A percentile compares a stretch with the other conserved stretches of the same genome.
These are phyloP conservation scores for Miscanthus lutarioriparius DNA, from an alignment of 176 grass and related monocot species.

Conservation along the genomic window DNA sequence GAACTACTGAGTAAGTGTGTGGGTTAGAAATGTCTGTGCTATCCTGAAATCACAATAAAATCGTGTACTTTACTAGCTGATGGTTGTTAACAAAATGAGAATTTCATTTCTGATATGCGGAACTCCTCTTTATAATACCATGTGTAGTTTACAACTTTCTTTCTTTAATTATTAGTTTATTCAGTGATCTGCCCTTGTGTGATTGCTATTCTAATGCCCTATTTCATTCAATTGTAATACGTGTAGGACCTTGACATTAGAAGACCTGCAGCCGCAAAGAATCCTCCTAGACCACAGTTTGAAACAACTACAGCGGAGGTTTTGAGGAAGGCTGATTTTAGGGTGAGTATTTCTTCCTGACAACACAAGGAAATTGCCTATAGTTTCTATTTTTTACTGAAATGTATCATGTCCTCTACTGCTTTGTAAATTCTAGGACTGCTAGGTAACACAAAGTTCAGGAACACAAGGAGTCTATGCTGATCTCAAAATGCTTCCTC, in stretches of 20 bases:
- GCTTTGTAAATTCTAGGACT: slow-evolving; percentile 11
- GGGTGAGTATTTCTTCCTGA: slow-evolving; percentile 49
- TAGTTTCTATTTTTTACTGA: neutral
- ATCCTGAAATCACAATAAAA: neutral
- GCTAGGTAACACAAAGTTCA: neutral
- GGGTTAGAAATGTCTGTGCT: neutral
- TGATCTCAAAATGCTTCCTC: neutral
- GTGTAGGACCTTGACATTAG: slow-evolving; percentile 86
- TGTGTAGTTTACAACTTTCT: neutral
- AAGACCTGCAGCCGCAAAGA: slow-evolving; percentile 56
- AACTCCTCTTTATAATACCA: neutral
- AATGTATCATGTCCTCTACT: neutral
- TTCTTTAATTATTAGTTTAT: slow-evolving; percentile 19
- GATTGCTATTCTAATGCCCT: slow-evolving; percentile 10
- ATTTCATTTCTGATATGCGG: neutral
- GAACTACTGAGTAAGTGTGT: neutral
- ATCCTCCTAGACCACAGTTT: slow-evolving; percentile 49
- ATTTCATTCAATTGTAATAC: slow-evolving; percentile 34
- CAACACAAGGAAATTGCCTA: slow-evolving; percentile 8
- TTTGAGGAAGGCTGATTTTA: slow-evolving; percentile 93
- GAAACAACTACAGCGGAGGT: slow-evolving; percentile 75
- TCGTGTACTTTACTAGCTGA: neutral
- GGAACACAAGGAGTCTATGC: neutral
- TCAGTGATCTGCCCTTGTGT: neutral
- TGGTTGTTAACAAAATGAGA: slow-evolving; percentile 18